Base-by-base conservation (phyloP, 352 stramenopile genomes). In the Phytophthora pini region DNA sequence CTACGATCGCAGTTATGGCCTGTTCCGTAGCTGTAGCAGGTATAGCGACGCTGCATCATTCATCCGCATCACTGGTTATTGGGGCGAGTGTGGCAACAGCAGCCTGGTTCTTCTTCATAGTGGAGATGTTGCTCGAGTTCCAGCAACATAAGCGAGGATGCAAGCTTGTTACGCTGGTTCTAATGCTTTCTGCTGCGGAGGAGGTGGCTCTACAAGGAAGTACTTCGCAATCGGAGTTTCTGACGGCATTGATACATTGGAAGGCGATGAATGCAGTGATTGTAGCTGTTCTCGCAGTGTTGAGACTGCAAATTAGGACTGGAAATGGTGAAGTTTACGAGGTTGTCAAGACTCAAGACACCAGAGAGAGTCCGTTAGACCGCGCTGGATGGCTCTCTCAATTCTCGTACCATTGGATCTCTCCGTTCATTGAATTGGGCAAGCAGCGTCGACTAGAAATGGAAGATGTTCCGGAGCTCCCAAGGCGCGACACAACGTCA, bases 331-430 rank as follows among this genome's bases (percentile, higher is more conserved):
- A 6, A 11, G 9, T 24, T 9, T 29, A 43, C 6, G 40, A 67
- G 15, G 13, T 12, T 27, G 24, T 61, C 32, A 51, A 68, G 20
- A 11, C 24, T 31, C n/a, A 10, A 4, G 22, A 44, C n/a, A 36
- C 27, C 4, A 50, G 26, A 44, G 41, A 60, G 17, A 89, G 65
- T 29, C 76, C 80, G 9, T 79, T 92, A 32, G 85, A 94, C 46
- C 65, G 56, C 12, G 80, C 83, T 1, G 72, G 73, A 6, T 79
- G 74, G 51, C 38, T 89, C 31, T 91, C 84, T 13, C 80, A 80
- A 13, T 54, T 93, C n/a, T 80, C 82, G 40, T 93, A 89, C 51
- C 27, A 60, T 31, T 94, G 85, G 84, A 76, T 93, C 39, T 78
- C 84, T 13, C 85, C 82, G 9, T 76, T 93, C 36, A 85, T 95